Percentiles rank a stretch among this genome's conserved stretches.
Conservation (phyloP, 208 protist species). For the Trichomonas tenax region DNA sequence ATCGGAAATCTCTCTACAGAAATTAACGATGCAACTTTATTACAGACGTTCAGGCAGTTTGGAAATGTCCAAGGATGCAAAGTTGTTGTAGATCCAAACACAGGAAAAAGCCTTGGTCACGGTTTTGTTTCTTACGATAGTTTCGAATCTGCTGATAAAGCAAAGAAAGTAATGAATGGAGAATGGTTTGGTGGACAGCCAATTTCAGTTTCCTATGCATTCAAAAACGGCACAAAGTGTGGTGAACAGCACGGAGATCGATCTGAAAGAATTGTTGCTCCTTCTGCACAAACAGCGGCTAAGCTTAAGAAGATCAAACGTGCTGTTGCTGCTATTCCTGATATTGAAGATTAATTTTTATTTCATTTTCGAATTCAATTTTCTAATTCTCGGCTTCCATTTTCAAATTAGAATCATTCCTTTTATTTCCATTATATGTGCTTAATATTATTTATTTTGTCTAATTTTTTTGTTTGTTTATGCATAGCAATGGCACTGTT, state of each 20-base stretch:
- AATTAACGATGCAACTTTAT: conserved; percentile 56
- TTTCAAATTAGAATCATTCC: too few relatives aligned
- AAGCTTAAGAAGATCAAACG: background rate
- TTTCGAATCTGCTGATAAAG: conserved; percentile 56
- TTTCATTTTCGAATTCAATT: too few relatives aligned
- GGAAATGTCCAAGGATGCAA: conserved; percentile 33
- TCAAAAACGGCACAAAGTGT: conserved; percentile 54
- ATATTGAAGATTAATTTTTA: background rate
- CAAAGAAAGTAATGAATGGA: conserved; percentile 50
- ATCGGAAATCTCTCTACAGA: conserved; percentile 66
- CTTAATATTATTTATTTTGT: too few relatives aligned
- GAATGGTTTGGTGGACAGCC: conserved; percentile 58
- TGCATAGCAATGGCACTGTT: too few relatives aligned
- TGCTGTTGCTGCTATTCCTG: background rate
- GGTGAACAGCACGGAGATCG: conserved; percentile 3
- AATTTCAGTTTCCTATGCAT: conserved; percentile 64
- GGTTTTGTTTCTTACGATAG: conserved; percentile 67
- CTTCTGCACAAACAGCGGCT: background rate
- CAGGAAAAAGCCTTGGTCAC: conserved; percentile 55
- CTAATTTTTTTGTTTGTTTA: too few relatives aligned
- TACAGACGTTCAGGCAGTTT: conserved; percentile 7
- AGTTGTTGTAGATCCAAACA: conserved; percentile 60
- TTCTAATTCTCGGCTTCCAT: too few relatives aligned
- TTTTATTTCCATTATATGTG: too few relatives aligned
- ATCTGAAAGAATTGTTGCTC: background rate